Evolutionary conservation across 2,329 filamentous ascomycete species (phyloP).

Genomic region (Beauveria australis): DNA sequence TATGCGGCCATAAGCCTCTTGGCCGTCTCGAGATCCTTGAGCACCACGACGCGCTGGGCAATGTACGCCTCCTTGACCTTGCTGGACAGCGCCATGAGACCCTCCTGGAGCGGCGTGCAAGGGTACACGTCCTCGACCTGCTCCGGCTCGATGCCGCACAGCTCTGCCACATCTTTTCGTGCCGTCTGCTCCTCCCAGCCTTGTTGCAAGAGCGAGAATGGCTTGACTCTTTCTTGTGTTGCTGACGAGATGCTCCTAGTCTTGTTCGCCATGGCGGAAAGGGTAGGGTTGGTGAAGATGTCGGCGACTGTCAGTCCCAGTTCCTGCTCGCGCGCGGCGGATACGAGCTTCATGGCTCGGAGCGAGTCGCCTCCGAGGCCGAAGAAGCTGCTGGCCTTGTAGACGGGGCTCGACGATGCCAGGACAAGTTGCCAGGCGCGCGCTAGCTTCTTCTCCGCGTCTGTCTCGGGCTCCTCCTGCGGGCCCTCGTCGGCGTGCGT

Average conservation of each 20-base stretch:
- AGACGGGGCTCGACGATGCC: conserved; percentile 25
- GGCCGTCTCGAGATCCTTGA: conserved; percentile 28
- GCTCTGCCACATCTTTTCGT: conserved; percentile 27
- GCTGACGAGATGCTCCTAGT: conserved; percentile 16
- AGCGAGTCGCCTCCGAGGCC: conserved; percentile 42
- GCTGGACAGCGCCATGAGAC: conserved; percentile 43
- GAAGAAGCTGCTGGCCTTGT: conserved; percentile 37
- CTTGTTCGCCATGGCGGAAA: conserved; percentile 35
- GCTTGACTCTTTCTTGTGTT: conserved; percentile 19
- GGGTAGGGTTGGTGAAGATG: conserved; percentile 36
- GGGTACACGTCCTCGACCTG: conserved; percentile 44
- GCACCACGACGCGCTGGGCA: conserved; percentile 38
- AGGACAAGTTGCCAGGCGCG: conserved; percentile 31
- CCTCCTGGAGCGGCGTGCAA: conserved; percentile 46
- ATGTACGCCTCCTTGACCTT: conserved; percentile 45
- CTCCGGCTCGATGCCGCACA: conserved; percentile 29
- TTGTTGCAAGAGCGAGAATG: conserved; percentile 32
- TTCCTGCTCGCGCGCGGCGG: conserved; percentile 30
- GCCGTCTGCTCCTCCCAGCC: conserved; percentile 27
- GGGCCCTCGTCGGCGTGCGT: conserved; percentile 12
- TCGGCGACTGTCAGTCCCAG: conserved; percentile 35
- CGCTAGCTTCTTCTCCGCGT: conserved; percentile 29
- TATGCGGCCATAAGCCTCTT: conserved; percentile 35
- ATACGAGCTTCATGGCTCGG: conserved; percentile 42
- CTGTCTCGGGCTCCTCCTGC: conserved; percentile 29